Evolutionary conservation across 176 grass and related monocot genomes (phyloP), one percentile per base, ranked within the genome.

Genomic region (Carex pumila): DNA sequence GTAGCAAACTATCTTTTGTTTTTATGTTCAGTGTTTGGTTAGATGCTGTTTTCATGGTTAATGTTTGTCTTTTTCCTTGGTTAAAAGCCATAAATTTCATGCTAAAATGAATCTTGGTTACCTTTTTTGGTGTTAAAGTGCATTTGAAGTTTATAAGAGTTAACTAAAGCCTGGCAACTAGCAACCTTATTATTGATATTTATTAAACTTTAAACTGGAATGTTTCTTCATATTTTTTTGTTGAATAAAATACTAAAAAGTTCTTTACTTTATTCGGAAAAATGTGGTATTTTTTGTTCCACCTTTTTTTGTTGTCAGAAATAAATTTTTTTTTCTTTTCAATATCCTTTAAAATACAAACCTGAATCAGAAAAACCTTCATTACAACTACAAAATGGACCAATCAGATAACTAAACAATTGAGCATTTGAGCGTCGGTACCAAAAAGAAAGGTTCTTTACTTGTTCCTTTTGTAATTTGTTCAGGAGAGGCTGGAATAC

Each of bases 401-500:
- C 34, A 70, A 41, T 70, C 14, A 43, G 43, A 70, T 1, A 18
- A 70, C 66, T 39, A 41, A 70, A 37, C 34, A 70, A 43, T 43
- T 70, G 67, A 70, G 34, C 14, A 18, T 70, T 43, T 70, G 67
- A 70, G 34, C 1, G 7, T 7, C 2, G 10, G n/a, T 45, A 18
- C n/a, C 5, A 34, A 49, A 77, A 34, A 17, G 17, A 56, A 25
- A 9, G 9, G 0, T 3, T 62, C 60, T 22, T 62, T 34, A 56
- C 0, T 76, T 12, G 0, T 56, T 31, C 22, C 10, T 31, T 80
- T 64, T 83, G 81, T 72, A 14, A 47, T 17, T 73, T 15, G 67
- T 78, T 70, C 86, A 99, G 96, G 96, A 99, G 50, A 81, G 91
- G 37, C 84, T 99, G 12, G 89, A 99, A 29, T 92, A 91, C 53